Evolutionary conservation across 352 stramenopile genomes (phyloP), one percentile per base, ranked within the genome.

Genomic region (Globisporangium splendens): DNA sequence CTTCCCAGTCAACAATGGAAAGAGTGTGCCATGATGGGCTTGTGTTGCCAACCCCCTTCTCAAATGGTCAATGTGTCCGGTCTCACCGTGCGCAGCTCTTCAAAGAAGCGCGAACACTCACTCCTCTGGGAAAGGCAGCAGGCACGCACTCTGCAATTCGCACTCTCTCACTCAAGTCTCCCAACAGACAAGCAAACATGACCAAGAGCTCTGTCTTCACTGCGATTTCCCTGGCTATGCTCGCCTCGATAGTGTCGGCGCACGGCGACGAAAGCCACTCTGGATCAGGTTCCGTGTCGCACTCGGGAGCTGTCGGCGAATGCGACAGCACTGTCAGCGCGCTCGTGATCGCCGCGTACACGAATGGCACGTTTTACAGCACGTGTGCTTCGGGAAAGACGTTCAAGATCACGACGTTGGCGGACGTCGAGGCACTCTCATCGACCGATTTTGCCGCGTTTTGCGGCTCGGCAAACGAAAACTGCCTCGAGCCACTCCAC

Each of bases 401-500:
- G 0, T 89, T 79, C 64, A 80, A 72, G 55, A 35, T 89, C 55
- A 65, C 68, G 60, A 69, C 54, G 18, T 53, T 79, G 28, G 79
- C 84, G 46, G 74, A 79, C 46, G 76, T 71, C 18, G 53, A 69
- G 12, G 79, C 85, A 50, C 75, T 89, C 49, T 74, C 66, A 24
- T 28, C 57, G 39, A 13, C 59, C n/a, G 72, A 86, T 20, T 74
- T 89, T 15, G 10, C 81, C 18, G 56, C 56, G 46, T 87, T 83
- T 56, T 89, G 79, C 65, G 70, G 76, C 53, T 80, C 74, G 50
- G 71, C 65, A 7, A 64, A 52, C n/a, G 28, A 35, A 35, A 35
- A 35, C 28, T 89, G 79, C 56, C 70, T 89, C 43, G 66, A 72
- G 21, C 79, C 79, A 8, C 33, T 89, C 14, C 79, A 89, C 64